Base-by-base conservation (phyloP, 2,329 filamentous ascomycete species). In the Epicoccum nigrum region DNA sequence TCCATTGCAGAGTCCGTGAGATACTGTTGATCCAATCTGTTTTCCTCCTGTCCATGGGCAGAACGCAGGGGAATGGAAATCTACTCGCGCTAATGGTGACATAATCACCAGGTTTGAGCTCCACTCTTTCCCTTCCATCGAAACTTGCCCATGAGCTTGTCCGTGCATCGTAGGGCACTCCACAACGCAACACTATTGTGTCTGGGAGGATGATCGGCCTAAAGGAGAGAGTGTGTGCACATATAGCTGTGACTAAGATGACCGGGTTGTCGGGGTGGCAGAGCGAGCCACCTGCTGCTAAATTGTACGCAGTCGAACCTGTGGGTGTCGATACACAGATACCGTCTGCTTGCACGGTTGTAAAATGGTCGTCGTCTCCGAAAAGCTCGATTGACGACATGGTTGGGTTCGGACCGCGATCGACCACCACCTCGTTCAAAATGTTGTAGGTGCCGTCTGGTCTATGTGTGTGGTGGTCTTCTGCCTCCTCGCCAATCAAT, bases 81-180 rank as follows among this genome's bases (percentile, higher is more conserved):
- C 90, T 77, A 59, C 86, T 90, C 2, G 90, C 90, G 60, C 87
- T 90, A 55, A 94, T 88, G 1, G 89, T 93, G 4, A 93, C 89
- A 69, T 94, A 94, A 74, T 94, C 90, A 13, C 90, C 90, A 0
- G 89, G 87, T 40, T 77, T 72, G 30, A 94, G 79, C 76, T 94
- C 89, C n/a, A 90, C 76, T 45, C 74, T 53, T 78, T 97, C 91
- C 55, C 92, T 84, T 1, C 94, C 94, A 73, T 99, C 94, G 70
- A 99, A 99, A 73, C 91, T 96, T n/a, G 92, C 94, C 93, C 94
- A 99, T 32, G 89, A 92, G 62, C 86, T 88, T 4, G 91, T 92
- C 41, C 94, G 82, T 7, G 92, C 90, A 72, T 95, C 88, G 71
- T 96, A 97, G 0, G 94, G 94, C n/a, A 97, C 92, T 9, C 93